Evolutionary conservation across 2,329 filamentous ascomycete genomes (phyloP).

Genomic region (Leptographium galeiforme): DNA sequence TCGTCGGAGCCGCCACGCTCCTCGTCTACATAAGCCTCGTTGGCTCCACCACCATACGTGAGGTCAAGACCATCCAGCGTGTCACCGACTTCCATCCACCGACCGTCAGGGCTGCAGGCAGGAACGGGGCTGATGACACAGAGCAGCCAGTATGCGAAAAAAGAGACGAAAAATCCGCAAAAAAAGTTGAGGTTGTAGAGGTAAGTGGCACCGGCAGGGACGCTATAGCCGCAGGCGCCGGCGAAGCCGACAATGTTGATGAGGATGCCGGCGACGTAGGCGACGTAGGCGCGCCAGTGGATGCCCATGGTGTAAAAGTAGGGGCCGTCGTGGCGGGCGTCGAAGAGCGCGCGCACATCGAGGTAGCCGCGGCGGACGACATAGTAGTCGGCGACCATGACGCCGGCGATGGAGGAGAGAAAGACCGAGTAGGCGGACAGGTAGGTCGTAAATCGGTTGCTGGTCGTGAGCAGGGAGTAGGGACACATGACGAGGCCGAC

Average conservation of each 20-base stretch:
- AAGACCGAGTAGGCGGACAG: constrained; percentile 88
- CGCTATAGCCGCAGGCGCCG: constrained; percentile 57
- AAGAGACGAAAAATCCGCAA: constrained; percentile 62
- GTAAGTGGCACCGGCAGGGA: constrained; percentile 69
- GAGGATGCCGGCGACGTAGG: constrained; percentile 71
- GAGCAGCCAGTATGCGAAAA: constrained; percentile 52
- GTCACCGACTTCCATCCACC: constrained; percentile 65
- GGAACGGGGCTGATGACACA: constrained; percentile 60
- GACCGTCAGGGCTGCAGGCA: constrained; percentile 46
- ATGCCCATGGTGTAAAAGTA: constrained; percentile 67
- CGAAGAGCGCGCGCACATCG: constrained; percentile 67
- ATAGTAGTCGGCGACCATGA: constrained; percentile 84
- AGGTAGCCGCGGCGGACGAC: constrained; percentile 70
- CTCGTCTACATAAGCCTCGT: too few species aligned
- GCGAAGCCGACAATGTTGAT: constrained; percentile 90
- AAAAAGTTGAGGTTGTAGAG: constrained; percentile 92
- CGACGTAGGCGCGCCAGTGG: constrained; percentile 71
- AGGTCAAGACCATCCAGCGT: constrained; percentile 41
- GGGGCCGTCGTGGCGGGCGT: constrained; percentile 47
- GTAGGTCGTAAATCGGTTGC: constrained; percentile 83
- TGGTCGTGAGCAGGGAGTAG: constrained; percentile 60
- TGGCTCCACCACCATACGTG: constrained; percentile 22
- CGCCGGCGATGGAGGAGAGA: constrained; percentile 84
- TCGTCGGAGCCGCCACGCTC: not conserved
- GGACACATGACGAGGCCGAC: constrained; percentile 80